These are phyloP conservation scores for Eucalyptus sp. DNA, from an alignment of 345 rosid genomes.

Conservation along the genomic window DNA sequence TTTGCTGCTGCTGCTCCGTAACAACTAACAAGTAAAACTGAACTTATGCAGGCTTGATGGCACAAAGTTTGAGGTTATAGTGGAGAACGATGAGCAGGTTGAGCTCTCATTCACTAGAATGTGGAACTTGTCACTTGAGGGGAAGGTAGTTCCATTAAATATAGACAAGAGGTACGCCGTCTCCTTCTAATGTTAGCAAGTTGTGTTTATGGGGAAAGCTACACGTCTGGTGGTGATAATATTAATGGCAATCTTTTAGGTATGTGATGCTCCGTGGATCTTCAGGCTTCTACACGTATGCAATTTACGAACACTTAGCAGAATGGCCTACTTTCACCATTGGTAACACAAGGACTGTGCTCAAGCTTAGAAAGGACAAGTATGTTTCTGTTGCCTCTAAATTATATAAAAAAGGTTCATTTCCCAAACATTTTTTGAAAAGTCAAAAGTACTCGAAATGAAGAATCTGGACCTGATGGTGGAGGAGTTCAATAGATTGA, in stretches of 20 bases:
- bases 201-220: not conserved
- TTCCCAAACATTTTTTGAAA: not conserved
- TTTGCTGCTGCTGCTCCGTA: not conserved
- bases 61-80: constrained; percentile 24
- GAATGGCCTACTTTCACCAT: constrained; percentile 87
- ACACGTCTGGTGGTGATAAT: not conserved
- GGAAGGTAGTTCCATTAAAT: constrained; percentile 36
- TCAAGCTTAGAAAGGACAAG: constrained; percentile 85
- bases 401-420: not conserved
- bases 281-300: constrained; percentile 82
- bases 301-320: constrained; percentile 56
- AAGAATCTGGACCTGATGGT: not conserved
- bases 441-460: not conserved
- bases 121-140: constrained; percentile 43
- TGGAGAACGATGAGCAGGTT: constrained; percentile 34
- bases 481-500: not conserved
- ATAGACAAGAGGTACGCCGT: constrained; percentile 48
- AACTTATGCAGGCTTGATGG: constrained; percentile 20
- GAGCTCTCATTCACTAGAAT: constrained; percentile 51
- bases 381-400: not conserved
- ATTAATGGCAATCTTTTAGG: constrained; percentile 12
- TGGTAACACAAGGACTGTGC: constrained; percentile 60
- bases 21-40: not conserved
- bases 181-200: not conserved
- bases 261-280: constrained; percentile 66